Evolutionary conservation across 371 early-diverging fungal genomes (phyloP).

Genomic region (Mucor plumbeus): DNA sequence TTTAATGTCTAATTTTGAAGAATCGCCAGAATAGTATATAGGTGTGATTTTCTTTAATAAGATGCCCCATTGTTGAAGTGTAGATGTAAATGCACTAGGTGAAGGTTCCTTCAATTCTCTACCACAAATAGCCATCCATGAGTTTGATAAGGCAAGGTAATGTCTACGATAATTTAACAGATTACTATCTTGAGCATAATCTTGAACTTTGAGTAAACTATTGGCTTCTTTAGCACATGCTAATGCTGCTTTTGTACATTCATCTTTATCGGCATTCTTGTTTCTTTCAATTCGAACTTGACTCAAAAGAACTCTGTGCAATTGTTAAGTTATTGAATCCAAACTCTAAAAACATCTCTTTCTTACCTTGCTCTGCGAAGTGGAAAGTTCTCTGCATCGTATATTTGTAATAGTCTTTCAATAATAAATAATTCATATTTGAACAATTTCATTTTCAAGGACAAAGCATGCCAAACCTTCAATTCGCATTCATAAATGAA

Average conservation of each 20-base stretch:
- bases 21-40: conserved; percentile 25
- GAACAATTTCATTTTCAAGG: conserved; percentile 31
- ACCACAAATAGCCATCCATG: conserved; percentile 62
- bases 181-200: conserved; percentile 43
- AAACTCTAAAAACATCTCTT: neutral
- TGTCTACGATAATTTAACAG: conserved; percentile 53
- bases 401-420: conserved; percentile 33
- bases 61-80: conserved; percentile 65
- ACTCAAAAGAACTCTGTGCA: conserved; percentile 19
- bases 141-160: conserved; percentile 62
- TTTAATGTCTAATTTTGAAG: conserved; percentile 25
- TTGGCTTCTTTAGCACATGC: conserved; percentile 30
- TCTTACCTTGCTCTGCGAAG: conserved; percentile 46
- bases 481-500: conserved; percentile 50
- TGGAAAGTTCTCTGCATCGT: conserved; percentile 30
- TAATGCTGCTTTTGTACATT: conserved; percentile 23
- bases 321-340: neutral
- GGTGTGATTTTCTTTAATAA: conserved; percentile 40
- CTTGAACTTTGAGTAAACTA: conserved; percentile 26
- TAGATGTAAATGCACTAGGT: conserved; percentile 50
- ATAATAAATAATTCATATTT: conserved; percentile 32
- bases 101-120: conserved; percentile 29
- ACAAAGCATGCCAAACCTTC: conserved; percentile 30
- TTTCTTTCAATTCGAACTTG: conserved; percentile 34
- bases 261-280: neutral